phyloP scores from a whole-genome alignment of 805 yeast species.

The Cyberlindnera lachancei region DNA sequence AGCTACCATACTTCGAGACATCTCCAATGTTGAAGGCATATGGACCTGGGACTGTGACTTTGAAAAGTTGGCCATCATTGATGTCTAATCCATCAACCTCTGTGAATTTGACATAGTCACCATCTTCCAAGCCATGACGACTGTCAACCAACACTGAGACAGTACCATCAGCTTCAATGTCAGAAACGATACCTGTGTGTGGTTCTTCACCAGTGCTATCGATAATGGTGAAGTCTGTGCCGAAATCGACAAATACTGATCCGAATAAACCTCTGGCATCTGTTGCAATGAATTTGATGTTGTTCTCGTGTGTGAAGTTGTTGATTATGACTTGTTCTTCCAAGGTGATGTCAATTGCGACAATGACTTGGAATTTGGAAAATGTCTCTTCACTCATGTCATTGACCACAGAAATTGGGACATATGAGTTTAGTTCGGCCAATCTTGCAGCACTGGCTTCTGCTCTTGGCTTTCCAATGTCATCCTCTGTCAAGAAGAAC shows the following conservation, averaged over 20 bases:
- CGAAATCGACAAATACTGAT: conserved; percentile 83
- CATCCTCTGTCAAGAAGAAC: conserved; percentile 66
- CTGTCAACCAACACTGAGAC: conserved; percentile 91
- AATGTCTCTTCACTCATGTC: conserved; percentile 49
- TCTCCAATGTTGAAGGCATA: conserved; percentile 72
- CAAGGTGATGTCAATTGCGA: conserved; percentile 69
- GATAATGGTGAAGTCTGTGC: conserved; percentile 66
- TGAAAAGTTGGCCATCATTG: conserved; percentile 66
- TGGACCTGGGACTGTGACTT: conserved; percentile 89
- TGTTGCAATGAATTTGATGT: conserved; percentile 73
- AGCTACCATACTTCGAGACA: conserved; percentile 51
- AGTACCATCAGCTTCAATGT: conserved; percentile 79
- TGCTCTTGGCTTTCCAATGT: conserved; percentile 77
- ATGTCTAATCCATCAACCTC: conserved; percentile 80
- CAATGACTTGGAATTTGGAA: conserved; percentile 63
- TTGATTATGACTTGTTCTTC: conserved; percentile 74
- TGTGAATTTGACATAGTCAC: conserved; percentile 77
- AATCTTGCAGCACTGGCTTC: conserved; percentile 57
- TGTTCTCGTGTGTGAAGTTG: conserved; percentile 61
- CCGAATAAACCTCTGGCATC: conserved; percentile 88
- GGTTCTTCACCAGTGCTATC: conserved; percentile 96
- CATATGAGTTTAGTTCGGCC: conserved; percentile 82
- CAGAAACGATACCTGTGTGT: conserved; percentile 76
- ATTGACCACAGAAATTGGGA: conserved; percentile 66
- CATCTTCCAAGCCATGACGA: conserved; percentile 92